Evolutionary conservation across 2,329 filamentous ascomycete genomes (phyloP).

Genomic region (Nannizzia gypsea): DNA sequence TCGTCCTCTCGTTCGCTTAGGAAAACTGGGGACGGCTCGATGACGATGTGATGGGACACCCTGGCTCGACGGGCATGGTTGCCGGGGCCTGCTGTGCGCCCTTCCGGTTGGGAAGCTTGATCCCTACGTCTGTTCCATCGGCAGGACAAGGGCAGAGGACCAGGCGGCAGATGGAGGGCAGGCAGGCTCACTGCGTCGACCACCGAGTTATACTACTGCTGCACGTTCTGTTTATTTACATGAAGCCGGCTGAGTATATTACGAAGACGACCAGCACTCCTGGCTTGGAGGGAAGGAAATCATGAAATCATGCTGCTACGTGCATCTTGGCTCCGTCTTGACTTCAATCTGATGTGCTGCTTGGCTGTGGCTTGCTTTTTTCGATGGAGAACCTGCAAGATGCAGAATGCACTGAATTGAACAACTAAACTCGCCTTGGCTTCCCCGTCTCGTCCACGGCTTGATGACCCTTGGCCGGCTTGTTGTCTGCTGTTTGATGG

Average conservation of each 20-base stretch:
- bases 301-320: neutral
- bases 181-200: too few species aligned
- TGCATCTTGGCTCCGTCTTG: neutral
- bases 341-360: neutral
- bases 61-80: neutral
- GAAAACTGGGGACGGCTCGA: conserved; percentile 1
- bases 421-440: neutral
- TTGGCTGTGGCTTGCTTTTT: neutral
- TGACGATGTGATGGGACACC: neutral
- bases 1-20: neutral
- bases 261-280: neutral
- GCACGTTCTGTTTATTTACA: neutral
- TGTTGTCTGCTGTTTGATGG: neutral
- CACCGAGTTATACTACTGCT: too few species aligned
- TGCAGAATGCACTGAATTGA: neutral
- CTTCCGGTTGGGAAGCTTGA: conserved; percentile 4
- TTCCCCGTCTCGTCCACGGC: neutral
- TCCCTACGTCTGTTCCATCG: neutral
- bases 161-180: neutral
- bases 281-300: too few species aligned
- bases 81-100: neutral
- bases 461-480: neutral
- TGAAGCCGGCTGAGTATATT: neutral
- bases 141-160: neutral
- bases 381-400: neutral